Conservation (phyloP, 805 yeast genomes). For the Priceomyces castillae region DNA sequence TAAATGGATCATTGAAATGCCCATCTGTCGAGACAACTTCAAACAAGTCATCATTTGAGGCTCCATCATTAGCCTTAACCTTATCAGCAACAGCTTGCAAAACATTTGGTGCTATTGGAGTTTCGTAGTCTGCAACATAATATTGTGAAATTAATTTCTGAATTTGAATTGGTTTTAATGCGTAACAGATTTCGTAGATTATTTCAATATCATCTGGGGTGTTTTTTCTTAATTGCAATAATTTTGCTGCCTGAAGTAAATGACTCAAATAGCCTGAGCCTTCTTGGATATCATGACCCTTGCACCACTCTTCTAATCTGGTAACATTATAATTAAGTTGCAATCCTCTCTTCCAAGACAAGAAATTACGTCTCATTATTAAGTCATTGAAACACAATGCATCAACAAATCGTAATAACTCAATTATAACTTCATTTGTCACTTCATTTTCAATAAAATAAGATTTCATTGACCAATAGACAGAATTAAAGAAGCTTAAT, state of each 20-base stretch:
- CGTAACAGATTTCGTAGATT: constrained; percentile 91
- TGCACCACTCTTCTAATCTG: constrained; percentile 97
- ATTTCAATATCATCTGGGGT: constrained; percentile 87
- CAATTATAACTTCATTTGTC: constrained; percentile 78
- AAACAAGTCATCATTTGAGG: constrained; percentile 59
- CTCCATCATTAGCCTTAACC: constrained; percentile 59
- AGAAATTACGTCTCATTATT: constrained; percentile 88
- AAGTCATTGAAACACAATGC: constrained; percentile 93
- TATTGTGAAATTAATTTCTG: constrained; percentile 89
- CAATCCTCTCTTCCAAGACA: constrained; percentile 96
- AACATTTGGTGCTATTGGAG: constrained; percentile 82
- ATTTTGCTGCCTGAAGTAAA: constrained; percentile 87
- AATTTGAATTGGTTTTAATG: constrained; percentile 91
- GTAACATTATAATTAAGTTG: constrained; percentile 96
- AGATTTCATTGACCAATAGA: constrained; percentile 89
- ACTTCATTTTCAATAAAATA: constrained; percentile 85
- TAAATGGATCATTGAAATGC: constrained; percentile 80
- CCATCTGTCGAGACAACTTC: constrained; percentile 68
- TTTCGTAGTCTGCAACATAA: constrained; percentile 89
- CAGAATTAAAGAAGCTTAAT: constrained; percentile 81
- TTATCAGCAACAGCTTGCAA: constrained; percentile 76
- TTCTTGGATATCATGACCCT: constrained; percentile 85
- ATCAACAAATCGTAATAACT: constrained; percentile 81
- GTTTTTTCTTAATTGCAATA: constrained; percentile 86
- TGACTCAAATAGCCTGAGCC: constrained; percentile 83